Evolutionary conservation across 176 grass and related monocot species (phyloP), one percentile per base, ranked within the genome.

Genomic region (Triticum timopheevii): DNA sequence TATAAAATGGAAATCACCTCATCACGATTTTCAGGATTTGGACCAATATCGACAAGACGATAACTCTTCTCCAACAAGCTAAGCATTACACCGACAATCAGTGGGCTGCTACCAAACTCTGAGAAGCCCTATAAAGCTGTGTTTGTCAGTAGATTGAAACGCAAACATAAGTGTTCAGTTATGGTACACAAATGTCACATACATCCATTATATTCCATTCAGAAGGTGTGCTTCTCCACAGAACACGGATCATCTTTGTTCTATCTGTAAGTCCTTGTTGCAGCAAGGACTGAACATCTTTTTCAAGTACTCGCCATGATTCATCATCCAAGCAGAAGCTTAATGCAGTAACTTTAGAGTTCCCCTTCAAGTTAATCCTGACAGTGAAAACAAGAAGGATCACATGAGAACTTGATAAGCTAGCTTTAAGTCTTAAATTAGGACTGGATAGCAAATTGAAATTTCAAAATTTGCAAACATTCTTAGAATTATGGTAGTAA

Each of bases 131-230:
- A 86, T 47, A 90, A 76, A 85, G 25, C 10, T 40, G 23, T 77
- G 63, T 2, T 80, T 69, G 76, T 84, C 81, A 92, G 13, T 82
- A 67, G 61, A 74, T 72, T 85, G 76, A 76, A 86, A 81, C 77
- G 54, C 39, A 85, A 58, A 31, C 8, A 78, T 59, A 83, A 45
- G 28, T 50, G 7, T 7, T 77, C 10, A 58, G 49, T 52, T 77
- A 73, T 65, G 80, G 31, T 36, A 52, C 44, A 52, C 25, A 76
- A 28, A 76, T 65, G 49, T 66, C 38, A 69, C 90, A 82, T 98
- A 98, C 97, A 88, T 99, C 92, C 84, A 84, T 64, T 86, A 96
- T 84, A 64, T 93, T 93, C 97, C 97, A 98, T 77, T 98, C 86
- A 84, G 92, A 92, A 82, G 94, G 94, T 79, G 88, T 92, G 90